A percentile compares a stretch with the other conserved stretches of the same genome.
phyloP scores from a whole-genome alignment of 257 asterid genomes.

The Nicotiana otophora region DNA sequence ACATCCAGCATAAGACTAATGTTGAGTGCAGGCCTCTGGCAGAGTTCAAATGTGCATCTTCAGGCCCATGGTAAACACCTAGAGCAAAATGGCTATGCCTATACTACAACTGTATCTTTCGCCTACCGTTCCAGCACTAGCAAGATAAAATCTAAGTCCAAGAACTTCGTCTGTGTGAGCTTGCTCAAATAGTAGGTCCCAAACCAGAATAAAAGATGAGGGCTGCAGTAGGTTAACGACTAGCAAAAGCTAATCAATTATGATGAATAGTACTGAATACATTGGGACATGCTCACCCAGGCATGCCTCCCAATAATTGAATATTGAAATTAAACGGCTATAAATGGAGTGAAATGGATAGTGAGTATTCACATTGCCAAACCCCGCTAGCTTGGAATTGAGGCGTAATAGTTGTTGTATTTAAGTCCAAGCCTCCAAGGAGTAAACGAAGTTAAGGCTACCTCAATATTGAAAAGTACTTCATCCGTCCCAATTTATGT shows the following conservation, averaged over 20 bases:
- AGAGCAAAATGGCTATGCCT: not conserved
- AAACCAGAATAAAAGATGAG: not conserved
- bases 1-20: not conserved
- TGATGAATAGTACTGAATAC: not conserved
- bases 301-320: not conserved
- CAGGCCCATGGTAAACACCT: not conserved
- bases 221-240: not conserved
- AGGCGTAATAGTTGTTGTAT: not conserved
- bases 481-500: no score
- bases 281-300: not conserved
- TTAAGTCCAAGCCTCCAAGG: not conserved
- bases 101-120: not conserved
- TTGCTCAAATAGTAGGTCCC: not conserved
- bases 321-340: not conserved
- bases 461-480: not conserved
- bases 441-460: not conserved
- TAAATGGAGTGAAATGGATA: not conserved
- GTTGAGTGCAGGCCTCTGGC: not conserved
- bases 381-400: not conserved
- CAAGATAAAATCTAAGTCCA: not conserved
- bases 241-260: not conserved
- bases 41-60: not conserved
- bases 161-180: not conserved
- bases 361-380: not conserved
- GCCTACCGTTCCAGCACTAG: not conserved